Conservation (phyloP, 495 filamentous ascomycete species). For the Penicillium simplicissimum region DNA sequence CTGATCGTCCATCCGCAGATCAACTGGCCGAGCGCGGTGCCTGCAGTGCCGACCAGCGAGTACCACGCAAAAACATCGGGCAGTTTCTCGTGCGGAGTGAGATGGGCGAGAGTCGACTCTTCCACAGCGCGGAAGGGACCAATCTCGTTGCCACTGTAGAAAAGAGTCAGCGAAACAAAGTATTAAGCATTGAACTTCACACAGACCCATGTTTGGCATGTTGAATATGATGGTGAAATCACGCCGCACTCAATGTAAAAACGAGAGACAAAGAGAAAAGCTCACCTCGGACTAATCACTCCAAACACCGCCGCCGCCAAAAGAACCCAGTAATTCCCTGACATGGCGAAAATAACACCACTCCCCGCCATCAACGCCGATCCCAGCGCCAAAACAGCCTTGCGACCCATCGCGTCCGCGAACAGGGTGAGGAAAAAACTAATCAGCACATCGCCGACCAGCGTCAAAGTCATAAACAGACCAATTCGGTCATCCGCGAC, state of each 20-base stretch:
- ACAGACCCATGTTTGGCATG: neutral
- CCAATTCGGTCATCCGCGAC: constrained; percentile 74
- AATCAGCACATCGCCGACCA: constrained; percentile 77
- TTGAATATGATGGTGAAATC: neutral
- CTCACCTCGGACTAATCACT: constrained; percentile 73
- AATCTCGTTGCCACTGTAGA: constrained; percentile 68
- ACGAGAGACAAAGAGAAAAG: neutral
- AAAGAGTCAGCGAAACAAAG: neutral
- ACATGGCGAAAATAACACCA: constrained; percentile 67
- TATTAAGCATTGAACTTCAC: constrained; percentile 4
- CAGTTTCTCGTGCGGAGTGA: constrained; percentile 59
- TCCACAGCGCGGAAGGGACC: constrained; percentile 85
- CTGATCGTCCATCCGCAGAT: constrained; percentile 65
- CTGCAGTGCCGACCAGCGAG: constrained; percentile 63
- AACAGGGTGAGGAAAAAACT: constrained; percentile 74
- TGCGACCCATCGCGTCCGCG: constrained; percentile 72
- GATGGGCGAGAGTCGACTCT: constrained; percentile 75
- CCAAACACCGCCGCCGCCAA: constrained; percentile 74
- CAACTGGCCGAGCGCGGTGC: constrained; percentile 65
- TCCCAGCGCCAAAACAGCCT: constrained; percentile 66
- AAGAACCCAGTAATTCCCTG: constrained; percentile 72
- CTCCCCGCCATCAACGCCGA: constrained; percentile 67
- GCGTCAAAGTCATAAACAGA: constrained; percentile 84
- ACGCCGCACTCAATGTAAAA: neutral
- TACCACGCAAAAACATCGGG: constrained; percentile 86